phyloP scores from a whole-genome alignment of 2,329 filamentous ascomycete genomes.

The Colletotrichum sp. region DNA sequence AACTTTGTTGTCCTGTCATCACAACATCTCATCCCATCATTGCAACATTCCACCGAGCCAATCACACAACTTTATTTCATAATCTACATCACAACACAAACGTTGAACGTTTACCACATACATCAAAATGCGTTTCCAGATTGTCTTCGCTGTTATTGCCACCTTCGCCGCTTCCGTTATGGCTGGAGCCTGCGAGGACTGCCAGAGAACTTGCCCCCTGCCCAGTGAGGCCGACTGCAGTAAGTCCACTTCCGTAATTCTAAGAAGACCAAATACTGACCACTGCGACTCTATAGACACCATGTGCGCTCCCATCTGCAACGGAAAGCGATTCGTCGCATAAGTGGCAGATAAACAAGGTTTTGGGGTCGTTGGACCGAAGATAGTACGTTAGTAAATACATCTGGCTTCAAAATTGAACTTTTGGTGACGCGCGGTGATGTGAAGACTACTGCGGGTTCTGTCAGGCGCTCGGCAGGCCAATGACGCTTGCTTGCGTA shows the following conservation, averaged over 20 bases:
- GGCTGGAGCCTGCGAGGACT: background rate
- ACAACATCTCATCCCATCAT: background rate
- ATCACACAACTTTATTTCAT: background rate
- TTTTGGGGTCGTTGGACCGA: background rate
- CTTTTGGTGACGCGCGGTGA: background rate
- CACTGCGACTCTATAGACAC: background rate
- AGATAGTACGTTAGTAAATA: background rate
- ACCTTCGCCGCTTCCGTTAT: background rate
- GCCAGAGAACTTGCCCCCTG: background rate
- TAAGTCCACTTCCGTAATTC: background rate
- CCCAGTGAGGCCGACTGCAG: constrained; percentile 3
- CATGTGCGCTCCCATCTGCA: constrained; percentile 2
- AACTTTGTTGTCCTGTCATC: background rate
- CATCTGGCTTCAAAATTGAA: background rate
- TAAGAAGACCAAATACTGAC: background rate
- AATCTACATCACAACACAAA: background rate
- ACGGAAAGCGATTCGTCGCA: background rate
- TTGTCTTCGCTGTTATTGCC: background rate
- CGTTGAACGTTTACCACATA: background rate
- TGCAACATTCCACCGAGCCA: background rate
- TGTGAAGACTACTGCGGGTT: background rate
- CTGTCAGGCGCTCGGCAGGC: no score
- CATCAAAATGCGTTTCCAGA: background rate
- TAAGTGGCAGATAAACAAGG: background rate
- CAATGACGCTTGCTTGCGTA: background rate